phyloP scores from a whole-genome alignment of 2,329 filamentous ascomycete genomes.

The Aspergillus fijiensis region DNA sequence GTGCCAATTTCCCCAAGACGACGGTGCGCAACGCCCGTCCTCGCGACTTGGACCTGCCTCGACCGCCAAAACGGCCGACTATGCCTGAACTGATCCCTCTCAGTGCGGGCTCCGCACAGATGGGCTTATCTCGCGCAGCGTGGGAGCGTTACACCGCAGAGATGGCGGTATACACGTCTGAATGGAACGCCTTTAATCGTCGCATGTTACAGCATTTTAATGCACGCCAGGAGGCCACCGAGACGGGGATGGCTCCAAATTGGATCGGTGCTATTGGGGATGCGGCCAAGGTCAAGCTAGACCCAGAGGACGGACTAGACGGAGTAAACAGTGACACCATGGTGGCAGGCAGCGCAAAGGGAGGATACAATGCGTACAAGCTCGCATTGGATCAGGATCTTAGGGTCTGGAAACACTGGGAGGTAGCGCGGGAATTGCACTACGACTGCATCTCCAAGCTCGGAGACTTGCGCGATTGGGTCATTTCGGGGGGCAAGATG shows the following conservation, averaged over 20 bases:
- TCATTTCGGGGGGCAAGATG: conserved; percentile 34
- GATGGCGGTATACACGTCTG: conserved; percentile 56
- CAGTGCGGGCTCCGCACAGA: conserved; percentile 31
- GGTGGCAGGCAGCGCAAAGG: conserved; percentile 33
- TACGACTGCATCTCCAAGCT: conserved; percentile 44
- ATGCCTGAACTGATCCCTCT: conserved; percentile 28
- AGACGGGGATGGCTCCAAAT: conserved; percentile 44
- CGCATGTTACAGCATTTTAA: conserved; percentile 58
- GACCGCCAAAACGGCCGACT: conserved; percentile 52
- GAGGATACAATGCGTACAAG: conserved; percentile 47
- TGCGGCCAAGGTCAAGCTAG: conserved; percentile 33
- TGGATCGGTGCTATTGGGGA: conserved; percentile 58
- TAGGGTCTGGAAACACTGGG: conserved; percentile 49
- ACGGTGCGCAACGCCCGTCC: conserved; percentile 39
- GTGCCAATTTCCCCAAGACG: conserved; percentile 46
- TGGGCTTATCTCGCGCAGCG: conserved; percentile 45
- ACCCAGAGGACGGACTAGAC: conserved; percentile 23
- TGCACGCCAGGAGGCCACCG: conserved; percentile 50
- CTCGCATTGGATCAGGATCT: conserved; percentile 48
- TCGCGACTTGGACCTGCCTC: conserved; percentile 49
- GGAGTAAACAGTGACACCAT: conserved; percentile 32
- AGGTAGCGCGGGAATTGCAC: conserved; percentile 49
- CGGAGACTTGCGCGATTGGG: conserved; percentile 40
- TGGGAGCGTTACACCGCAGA: conserved; percentile 54
- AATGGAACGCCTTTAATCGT: conserved; percentile 57